phyloP scores from a whole-genome alignment of 2,329 filamentous ascomycete species.

The Emmonsia crescens region DNA sequence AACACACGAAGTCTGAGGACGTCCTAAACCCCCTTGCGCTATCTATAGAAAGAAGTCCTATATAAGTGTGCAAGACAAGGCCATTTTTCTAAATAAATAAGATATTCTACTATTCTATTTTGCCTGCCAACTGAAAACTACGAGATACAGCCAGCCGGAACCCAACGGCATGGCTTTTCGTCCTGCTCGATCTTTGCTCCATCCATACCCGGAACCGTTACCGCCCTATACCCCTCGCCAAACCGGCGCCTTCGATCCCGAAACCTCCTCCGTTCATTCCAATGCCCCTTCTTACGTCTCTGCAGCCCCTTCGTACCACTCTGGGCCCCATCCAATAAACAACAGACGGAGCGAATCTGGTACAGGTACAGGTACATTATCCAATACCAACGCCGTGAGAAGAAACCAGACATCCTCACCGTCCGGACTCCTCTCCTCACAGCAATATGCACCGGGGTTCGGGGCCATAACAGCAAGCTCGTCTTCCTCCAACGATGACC shows the following conservation, averaged over 20 bases:
- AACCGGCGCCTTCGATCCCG: conserved; percentile 40
- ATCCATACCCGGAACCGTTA: conserved; percentile 11
- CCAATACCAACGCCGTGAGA: conserved; percentile 23
- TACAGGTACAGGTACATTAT: no score
- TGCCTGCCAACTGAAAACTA: background rate
- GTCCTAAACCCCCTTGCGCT: background rate
- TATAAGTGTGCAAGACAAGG: background rate
- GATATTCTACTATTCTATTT: background rate
- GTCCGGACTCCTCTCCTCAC: conserved; percentile 13
- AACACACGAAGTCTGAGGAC: background rate
- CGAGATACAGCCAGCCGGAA: background rate
- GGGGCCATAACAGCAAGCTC: conserved; percentile 12
- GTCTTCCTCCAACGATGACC: conserved; percentile 11
- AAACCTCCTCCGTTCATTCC: conserved; percentile 56
- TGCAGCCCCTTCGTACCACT: conserved; percentile 55
- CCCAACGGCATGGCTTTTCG: conserved; percentile 9
- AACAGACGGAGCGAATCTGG: conserved; percentile 8
- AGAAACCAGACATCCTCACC: conserved; percentile 5
- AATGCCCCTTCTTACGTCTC: conserved; percentile 59
- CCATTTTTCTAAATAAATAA: background rate
- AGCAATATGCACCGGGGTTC: conserved; percentile 41
- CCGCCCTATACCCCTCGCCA: conserved; percentile 14
- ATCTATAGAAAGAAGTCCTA: background rate
- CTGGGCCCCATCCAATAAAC: conserved; percentile 18
- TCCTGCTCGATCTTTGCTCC: conserved; percentile 13